Conservation (phyloP, 495 filamentous ascomycete species). For the Friedmanniomyces simplex region DNA sequence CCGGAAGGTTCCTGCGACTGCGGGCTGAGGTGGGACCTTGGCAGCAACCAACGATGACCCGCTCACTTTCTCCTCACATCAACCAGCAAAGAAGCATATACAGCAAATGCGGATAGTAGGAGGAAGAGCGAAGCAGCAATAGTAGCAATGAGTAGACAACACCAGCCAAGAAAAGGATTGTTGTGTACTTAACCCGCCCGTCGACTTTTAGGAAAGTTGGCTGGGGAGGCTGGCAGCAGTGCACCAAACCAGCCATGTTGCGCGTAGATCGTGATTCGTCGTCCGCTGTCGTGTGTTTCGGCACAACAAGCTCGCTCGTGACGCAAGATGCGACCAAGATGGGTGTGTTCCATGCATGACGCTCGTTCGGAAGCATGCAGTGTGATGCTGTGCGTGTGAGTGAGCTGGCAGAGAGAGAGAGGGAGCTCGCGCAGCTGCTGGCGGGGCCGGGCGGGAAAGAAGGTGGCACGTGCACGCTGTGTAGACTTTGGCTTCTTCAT, state of each 20-base stretch:
- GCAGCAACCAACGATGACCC: background rate
- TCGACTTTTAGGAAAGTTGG: no score
- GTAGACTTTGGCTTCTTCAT: background rate
- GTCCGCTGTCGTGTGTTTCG: background rate
- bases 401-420: background rate
- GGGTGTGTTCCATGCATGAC: background rate
- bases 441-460: no score
- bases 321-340: background rate
- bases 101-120: no score
- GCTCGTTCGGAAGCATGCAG: background rate
- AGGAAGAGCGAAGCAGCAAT: no score
- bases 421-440: background rate
- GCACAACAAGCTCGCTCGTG: background rate
- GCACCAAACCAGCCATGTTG: no score
- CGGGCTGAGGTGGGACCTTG: slow-evolving; percentile 1
- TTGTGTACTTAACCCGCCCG: no score
- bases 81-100: no score
- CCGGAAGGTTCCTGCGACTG: background rate
- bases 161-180: no score
- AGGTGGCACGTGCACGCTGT: background rate
- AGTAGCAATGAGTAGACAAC: no score
- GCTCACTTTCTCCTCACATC: no score
- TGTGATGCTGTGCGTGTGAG: background rate
- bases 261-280: background rate
- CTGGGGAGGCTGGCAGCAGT: no score